Conservation (phyloP, 2,329 filamentous ascomycete genomes). For the Parastagonospora avenae region DNA sequence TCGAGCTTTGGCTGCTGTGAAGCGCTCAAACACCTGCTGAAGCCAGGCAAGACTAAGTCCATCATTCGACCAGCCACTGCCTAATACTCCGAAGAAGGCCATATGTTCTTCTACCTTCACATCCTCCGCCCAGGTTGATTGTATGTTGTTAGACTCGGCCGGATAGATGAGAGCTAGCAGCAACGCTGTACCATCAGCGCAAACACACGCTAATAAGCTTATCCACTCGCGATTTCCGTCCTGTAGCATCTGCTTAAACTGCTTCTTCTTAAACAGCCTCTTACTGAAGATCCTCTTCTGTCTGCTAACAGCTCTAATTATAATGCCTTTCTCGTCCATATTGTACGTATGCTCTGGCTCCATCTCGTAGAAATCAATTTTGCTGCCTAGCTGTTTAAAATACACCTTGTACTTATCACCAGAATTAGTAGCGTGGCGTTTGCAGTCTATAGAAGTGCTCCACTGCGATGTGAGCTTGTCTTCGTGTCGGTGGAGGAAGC, state of each 20-base stretch:
- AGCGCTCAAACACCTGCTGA: neutral
- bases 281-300: conserved; percentile 5
- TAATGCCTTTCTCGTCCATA: conserved; percentile 12
- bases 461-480: conserved; percentile 16
- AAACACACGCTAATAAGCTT: conserved; percentile 10
- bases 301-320: conserved; percentile 1
- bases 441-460: conserved; percentile 15
- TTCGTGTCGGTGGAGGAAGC: conserved; percentile 3
- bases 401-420: conserved; percentile 15
- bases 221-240: conserved; percentile 11
- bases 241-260: neutral
- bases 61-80: conserved; percentile 1
- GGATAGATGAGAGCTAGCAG: conserved; percentile 12
- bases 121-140: too few relatives aligned
- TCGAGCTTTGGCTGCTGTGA: neutral
- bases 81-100: neutral
- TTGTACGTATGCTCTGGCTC: conserved; percentile 6
- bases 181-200: conserved; percentile 6
- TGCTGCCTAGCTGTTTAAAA: conserved; percentile 13
- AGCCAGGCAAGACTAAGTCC: conserved; percentile 1
- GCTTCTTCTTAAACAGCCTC: neutral
- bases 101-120: too few relatives aligned
- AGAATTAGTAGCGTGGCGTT: conserved; percentile 20
- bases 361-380: conserved; percentile 3
- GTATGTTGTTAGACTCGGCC: too few relatives aligned